Evolutionary conservation across 2,329 filamentous ascomycete species (phyloP).

Genomic region (Fusarium sacchari): DNA sequence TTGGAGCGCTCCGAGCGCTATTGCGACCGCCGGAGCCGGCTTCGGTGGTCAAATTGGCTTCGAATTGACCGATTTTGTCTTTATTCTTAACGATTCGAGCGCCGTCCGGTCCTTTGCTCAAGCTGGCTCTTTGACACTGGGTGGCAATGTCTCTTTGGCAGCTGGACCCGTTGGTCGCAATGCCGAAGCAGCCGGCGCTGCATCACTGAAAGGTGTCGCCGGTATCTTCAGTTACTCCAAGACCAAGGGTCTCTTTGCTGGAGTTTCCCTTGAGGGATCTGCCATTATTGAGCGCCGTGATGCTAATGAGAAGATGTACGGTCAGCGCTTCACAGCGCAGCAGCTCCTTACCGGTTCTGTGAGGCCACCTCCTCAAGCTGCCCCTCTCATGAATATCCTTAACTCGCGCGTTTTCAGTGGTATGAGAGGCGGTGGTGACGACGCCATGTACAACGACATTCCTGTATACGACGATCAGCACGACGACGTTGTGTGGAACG

Average conservation of each 20-base stretch:
- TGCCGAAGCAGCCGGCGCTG: conserved; percentile 93
- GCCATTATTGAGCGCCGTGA: conserved; percentile 94
- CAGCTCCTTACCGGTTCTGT: conserved; percentile 85
- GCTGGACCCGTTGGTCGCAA: conserved; percentile 94
- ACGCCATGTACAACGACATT: conserved; percentile 90
- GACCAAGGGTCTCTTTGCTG: conserved; percentile 96
- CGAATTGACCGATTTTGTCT: conserved; percentile 94
- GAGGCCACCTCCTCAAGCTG: conserved; percentile 81
- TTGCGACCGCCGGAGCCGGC: conserved; percentile 82
- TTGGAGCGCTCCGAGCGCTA: conserved; percentile 85
- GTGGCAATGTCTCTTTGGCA: conserved; percentile 95
- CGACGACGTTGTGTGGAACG: conserved; percentile 87
- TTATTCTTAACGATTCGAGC: conserved; percentile 91
- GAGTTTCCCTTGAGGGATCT: conserved; percentile 92
- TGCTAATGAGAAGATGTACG: conserved; percentile 96
- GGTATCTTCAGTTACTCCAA: conserved; percentile 98
- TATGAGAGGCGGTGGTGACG: conserved; percentile 60
- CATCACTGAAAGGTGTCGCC: conserved; percentile 87
- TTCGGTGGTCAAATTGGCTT: conserved; percentile 89
- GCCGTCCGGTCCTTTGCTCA: conserved; percentile 96
- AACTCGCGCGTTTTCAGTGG: conserved; percentile 88
- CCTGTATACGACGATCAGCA: conserved; percentile 87
- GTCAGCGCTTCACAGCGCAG: conserved; percentile 79
- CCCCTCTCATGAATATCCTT: conserved; percentile 84
- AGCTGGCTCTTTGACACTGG: conserved; percentile 88